phyloP scores from a whole-genome alignment of 805 yeast species.

The Blastobotrys attinorum region DNA sequence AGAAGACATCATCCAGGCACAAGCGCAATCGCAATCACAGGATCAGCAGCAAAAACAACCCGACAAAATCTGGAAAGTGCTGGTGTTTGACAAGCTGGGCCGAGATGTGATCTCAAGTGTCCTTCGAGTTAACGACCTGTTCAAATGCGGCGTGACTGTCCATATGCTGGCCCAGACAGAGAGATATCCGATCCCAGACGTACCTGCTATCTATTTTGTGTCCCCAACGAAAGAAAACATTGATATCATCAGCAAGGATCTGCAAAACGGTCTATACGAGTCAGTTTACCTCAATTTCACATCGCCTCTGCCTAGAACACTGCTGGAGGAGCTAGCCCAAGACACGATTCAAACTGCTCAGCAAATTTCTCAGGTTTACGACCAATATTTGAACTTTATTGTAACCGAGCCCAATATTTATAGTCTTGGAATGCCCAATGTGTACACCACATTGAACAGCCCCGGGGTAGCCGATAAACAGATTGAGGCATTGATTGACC shows the following conservation, averaged over 20 bases:
- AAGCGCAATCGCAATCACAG: no score
- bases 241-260: slow-evolving; percentile 58
- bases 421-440: slow-evolving; percentile 58
- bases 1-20: no score
- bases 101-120: slow-evolving; percentile 85
- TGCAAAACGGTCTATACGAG: slow-evolving; percentile 68
- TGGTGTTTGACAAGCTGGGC: slow-evolving; percentile 72
- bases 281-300: slow-evolving; percentile 81
- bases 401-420: slow-evolving; percentile 92
- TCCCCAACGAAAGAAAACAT: slow-evolving; percentile 80
- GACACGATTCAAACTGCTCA: slow-evolving; percentile 63
- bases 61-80: slow-evolving; percentile 68
- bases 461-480: slow-evolving; percentile 68
- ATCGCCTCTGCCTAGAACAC: slow-evolving; percentile 63
- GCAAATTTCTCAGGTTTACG: slow-evolving; percentile 80
- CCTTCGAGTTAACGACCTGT: slow-evolving; percentile 82
- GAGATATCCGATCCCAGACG: slow-evolving; percentile 85
- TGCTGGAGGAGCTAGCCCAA: slow-evolving; percentile 82
- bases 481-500: slow-evolving; percentile 59
- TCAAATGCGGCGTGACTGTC: slow-evolving; percentile 86
- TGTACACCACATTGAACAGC: slow-evolving; percentile 61
- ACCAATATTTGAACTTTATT: slow-evolving; percentile 85
- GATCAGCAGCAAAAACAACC: slow-evolving; percentile 6
- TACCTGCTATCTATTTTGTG: slow-evolving; percentile 87
- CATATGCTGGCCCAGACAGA: slow-evolving; percentile 67